These are phyloP conservation scores for Heteromeles arbutifolia DNA, from an alignment of 306 rosid species.

Conservation along the genomic window DNA sequence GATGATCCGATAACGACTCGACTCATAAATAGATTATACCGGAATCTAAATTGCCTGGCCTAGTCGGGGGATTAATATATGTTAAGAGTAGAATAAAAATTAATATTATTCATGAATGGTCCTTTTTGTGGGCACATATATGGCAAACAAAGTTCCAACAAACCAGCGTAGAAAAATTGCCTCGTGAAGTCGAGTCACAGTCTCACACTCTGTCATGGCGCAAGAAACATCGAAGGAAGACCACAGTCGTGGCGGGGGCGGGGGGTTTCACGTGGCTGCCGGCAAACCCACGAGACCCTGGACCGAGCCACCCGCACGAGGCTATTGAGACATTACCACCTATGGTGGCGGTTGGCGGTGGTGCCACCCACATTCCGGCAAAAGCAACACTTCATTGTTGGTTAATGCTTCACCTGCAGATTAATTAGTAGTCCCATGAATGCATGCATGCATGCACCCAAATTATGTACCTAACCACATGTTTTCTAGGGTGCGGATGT, in stretches of 20 bases:
- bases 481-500: not conserved
- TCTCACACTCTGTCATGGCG: not conserved
- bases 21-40: too few relatives aligned
- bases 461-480: not conserved
- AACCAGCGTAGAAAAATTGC: constrained; percentile 24
- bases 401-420: not conserved
- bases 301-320: constrained; percentile 23
- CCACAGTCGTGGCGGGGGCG: not conserved
- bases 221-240: not conserved
- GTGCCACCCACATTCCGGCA: constrained; percentile 1
- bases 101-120: constrained; percentile 7
- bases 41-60: too few relatives aligned
- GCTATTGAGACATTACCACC: not conserved
- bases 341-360: not conserved
- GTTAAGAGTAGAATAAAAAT: not conserved
- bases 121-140: not conserved
- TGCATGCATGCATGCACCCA: not conserved
- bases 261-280: constrained; percentile 31
- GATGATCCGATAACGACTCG: too few relatives aligned
- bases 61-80: not conserved
- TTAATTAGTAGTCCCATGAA: not conserved
- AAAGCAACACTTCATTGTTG: not conserved
- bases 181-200: constrained; percentile 4
- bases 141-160: constrained; percentile 11
- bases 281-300: constrained; percentile 29